phyloP scores from a whole-genome alignment of 768 basidiomycete species.

The Calvatia gigantea region DNA sequence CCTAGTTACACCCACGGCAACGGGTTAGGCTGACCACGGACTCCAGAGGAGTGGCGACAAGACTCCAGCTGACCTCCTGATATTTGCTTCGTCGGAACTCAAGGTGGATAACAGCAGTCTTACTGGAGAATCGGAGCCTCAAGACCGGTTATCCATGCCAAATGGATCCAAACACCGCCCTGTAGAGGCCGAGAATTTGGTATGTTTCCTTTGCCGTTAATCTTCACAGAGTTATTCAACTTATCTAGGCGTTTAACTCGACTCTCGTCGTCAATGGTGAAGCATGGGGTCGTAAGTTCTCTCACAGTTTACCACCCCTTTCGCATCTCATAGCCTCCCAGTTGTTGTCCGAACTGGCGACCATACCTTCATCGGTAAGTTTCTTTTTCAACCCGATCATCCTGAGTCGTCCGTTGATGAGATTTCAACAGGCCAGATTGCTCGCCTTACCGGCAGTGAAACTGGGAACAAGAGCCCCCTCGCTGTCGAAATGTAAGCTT shows the following conservation, averaged over 20 bases:
- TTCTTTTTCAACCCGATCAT: neutral
- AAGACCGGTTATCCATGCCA: slow-evolving; percentile 48
- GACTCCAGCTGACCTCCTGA: slow-evolving; percentile 62
- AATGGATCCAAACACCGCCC: slow-evolving; percentile 45
- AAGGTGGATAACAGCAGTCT: slow-evolving; percentile 72
- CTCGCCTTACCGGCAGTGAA: slow-evolving; percentile 61
- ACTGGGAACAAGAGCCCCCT: slow-evolving; percentile 63
- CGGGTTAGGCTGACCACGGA: neutral
- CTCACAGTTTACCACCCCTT: neutral
- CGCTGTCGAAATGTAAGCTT: slow-evolving; percentile 57
- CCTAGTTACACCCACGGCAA: neutral
- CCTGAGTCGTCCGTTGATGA: neutral
- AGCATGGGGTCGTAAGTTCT: slow-evolving; percentile 56
- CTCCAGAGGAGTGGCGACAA: slow-evolving; percentile 63
- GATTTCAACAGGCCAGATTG: slow-evolving; percentile 53
- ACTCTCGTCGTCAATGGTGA: slow-evolving; percentile 71
- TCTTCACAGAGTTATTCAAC: neutral
- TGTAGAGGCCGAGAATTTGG: slow-evolving; percentile 65
- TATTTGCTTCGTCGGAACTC: slow-evolving; percentile 58
- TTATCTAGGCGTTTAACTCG: slow-evolving; percentile 59
- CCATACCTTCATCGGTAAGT: slow-evolving; percentile 57
- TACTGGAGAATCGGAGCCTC: slow-evolving; percentile 69
- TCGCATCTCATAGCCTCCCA: slow-evolving; percentile 18
- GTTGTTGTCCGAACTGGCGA: slow-evolving; percentile 68
- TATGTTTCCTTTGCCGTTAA: slow-evolving; percentile 19